Evolutionary conservation across 2,329 filamentous ascomycete genomes (phyloP), one percentile per base, ranked within the genome.

Genomic region (Fusarium setosum): DNA sequence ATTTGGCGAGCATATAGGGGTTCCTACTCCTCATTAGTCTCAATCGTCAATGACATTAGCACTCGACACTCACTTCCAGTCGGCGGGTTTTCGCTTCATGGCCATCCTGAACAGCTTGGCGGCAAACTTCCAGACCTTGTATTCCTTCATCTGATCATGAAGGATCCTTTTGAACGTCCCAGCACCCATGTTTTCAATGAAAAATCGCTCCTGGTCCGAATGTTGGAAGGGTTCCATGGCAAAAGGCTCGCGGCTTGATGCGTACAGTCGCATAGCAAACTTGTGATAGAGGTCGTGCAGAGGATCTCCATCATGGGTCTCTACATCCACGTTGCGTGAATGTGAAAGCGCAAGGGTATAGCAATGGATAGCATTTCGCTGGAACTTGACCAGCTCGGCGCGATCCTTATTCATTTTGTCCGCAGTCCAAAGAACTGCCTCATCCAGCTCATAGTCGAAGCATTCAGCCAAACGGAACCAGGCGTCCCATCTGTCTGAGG

Each of bases 401-500:
- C 91, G 89, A 70, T 91, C 90, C 74, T 92, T 95, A 78, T 97
- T 97, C 79, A 97, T 90, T 77, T 96, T 97, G 69, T 97, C 93
- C 1, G 93, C 92, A 18, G 90, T 92, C 94, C 94, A 97, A 6
- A 94, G 87, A 6, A 96, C 92, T 7, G 90, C 88, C 76, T 97
- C 94, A 64, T 97, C 94, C 13, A 97, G 82, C 71, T 96, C 93
- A 49, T 92, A 91, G 76, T 97, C 94, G 72, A 93, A 94, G 47
- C 92, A 93, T 75, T 97, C 93, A 0, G 91, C 94, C 21, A 97
- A 85, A 12, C 93, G 88, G 75, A 95, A 96, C 94, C 94, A 97
- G 0, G 92, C 91, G 75, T 97, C 92, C 94, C 94, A 97, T 56
- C 90, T 88, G 37, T 93, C 90, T 3, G 89, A 87, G 2, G 90